Conservation (phyloP, 371 early-diverging fungal genomes). For the Nematocida sp. region DNA sequence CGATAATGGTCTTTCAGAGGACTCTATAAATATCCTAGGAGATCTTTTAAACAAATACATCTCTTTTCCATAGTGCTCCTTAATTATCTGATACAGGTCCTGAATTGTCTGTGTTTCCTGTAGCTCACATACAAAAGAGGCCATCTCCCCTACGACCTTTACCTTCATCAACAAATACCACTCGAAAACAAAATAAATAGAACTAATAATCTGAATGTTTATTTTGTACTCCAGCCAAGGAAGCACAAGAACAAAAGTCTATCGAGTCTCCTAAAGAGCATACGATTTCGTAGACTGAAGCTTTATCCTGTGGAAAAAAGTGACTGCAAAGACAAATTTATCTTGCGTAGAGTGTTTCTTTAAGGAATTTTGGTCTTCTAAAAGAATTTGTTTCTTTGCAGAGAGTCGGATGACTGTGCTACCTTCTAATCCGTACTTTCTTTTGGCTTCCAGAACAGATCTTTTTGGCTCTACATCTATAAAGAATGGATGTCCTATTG, state of each 20-base stretch:
- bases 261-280: neutral
- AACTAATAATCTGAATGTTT: too few relatives aligned
- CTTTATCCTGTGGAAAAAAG: neutral
- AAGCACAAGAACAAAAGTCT: too few relatives aligned
- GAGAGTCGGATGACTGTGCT: slow-evolving; percentile 8
- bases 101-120: neutral
- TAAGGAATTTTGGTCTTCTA: slow-evolving; percentile 8
- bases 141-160: slow-evolving; percentile 12
- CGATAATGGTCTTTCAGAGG: neutral
- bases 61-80: neutral
- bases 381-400: slow-evolving; percentile 8
- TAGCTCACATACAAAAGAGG: slow-evolving; percentile 35
- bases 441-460: slow-evolving; percentile 26
- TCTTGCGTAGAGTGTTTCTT: slow-evolving; percentile 15
- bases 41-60: slow-evolving; percentile 21
- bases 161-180: slow-evolving; percentile 30
- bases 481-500: slow-evolving; percentile 34
- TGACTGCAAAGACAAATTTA: slow-evolving; percentile 20
- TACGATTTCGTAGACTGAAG: neutral
- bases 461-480: slow-evolving; percentile 25
- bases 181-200: slow-evolving; percentile 5
- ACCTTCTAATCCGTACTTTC: slow-evolving; percentile 28
- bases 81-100: slow-evolving; percentile 11
- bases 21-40: neutral
- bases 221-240: too few relatives aligned